Percentiles rank a stretch among this genome's conserved stretches.
phyloP scores from a whole-genome alignment of 371 early-diverging fungal species.

The Zopfochytrium polystomum region DNA sequence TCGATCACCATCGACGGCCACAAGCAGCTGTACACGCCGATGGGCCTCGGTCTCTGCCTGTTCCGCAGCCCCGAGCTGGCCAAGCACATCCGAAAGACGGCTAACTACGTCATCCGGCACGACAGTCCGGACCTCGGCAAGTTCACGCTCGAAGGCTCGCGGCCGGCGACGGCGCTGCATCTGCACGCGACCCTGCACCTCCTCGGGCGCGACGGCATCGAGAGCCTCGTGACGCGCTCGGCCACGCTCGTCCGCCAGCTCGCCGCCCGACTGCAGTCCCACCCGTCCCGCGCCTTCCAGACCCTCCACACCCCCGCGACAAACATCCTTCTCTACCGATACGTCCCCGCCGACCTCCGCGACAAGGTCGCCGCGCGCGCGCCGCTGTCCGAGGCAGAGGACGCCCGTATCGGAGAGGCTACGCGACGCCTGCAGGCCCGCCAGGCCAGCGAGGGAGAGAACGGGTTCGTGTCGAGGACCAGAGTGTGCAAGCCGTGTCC shows the following conservation, averaged over 20 bases:
- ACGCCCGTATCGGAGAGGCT: constrained; percentile 30
- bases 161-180: constrained; percentile 47
- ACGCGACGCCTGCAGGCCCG: constrained; percentile 24
- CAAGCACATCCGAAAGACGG: constrained; percentile 44
- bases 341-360: constrained; percentile 36
- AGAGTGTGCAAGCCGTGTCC: constrained; percentile 4
- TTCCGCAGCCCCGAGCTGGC: constrained; percentile 35
- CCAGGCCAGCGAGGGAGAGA: constrained; percentile 22
- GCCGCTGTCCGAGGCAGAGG: constrained; percentile 27
- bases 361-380: constrained; percentile 29
- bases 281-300: constrained; percentile 39
- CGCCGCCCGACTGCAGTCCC: constrained; percentile 29
- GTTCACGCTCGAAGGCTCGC: constrained; percentile 49
- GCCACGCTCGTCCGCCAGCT: constrained; percentile 46
- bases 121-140: constrained; percentile 48
- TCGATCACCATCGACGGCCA: constrained; percentile 53
- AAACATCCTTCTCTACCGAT: constrained; percentile 49
- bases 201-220: constrained; percentile 47
- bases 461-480: constrained; percentile 28
- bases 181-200: constrained; percentile 47
- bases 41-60: constrained; percentile 50
- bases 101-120: constrained; percentile 49
- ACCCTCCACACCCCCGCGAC: constrained; percentile 42
- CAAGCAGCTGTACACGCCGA: constrained; percentile 53
- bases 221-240: constrained; percentile 48